Conservation (phyloP, 352 stramenopile species). For the Pilasporangium apinafurcum region DNA sequence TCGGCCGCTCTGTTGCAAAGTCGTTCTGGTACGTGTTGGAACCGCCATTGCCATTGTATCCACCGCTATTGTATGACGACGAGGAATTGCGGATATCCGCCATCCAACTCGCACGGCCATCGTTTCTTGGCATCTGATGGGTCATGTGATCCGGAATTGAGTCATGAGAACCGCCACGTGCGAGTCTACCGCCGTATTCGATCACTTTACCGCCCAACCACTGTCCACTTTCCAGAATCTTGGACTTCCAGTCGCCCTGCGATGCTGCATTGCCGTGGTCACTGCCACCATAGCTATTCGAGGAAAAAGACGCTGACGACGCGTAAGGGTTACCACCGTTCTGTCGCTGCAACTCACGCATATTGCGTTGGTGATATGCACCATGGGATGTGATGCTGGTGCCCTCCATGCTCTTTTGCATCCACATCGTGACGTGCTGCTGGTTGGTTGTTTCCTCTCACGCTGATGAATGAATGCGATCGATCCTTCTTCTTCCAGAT, state of each 20-base stretch:
- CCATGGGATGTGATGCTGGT: conserved; percentile 21
- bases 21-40: conserved; percentile 58
- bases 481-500: conserved; percentile 1
- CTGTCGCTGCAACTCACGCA: conserved; percentile 13
- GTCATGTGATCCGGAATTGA: conserved; percentile 36
- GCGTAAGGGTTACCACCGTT: conserved; percentile 17
- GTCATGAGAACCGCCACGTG: conserved; percentile 28
- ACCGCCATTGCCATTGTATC: conserved; percentile 13
- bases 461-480: not conserved
- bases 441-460: not conserved
- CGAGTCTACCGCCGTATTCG: conserved; percentile 55
- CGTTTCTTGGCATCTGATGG: conserved; percentile 45
- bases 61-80: conserved; percentile 19
- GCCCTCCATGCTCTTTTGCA: conserved; percentile 55
- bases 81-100: conserved; percentile 54
- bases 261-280: not conserved
- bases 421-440: conserved; percentile 30
- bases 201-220: conserved; percentile 72
- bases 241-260: conserved; percentile 63
- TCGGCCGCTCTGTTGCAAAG: conserved; percentile 57
- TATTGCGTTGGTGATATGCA: conserved; percentile 49
- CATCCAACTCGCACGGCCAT: conserved; percentile 75
- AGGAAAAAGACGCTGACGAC: too few relatives aligned
- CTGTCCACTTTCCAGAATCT: conserved; percentile 60
- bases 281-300: conserved; percentile 19